phyloP scores from a whole-genome alignment of 441 rosid species.

The Euphorbia celastroides region DNA sequence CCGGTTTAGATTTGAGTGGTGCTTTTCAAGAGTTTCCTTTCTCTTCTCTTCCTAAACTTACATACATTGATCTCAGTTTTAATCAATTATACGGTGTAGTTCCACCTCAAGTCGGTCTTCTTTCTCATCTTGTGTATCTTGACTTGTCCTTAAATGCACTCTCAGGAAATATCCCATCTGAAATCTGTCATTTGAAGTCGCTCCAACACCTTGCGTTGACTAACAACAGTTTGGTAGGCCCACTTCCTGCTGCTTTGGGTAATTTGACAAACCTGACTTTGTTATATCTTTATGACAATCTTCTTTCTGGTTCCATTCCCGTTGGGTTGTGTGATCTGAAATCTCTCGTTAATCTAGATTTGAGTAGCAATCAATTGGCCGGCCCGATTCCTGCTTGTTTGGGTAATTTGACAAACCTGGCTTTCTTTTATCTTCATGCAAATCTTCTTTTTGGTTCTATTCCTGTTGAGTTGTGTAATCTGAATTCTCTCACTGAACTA shows the following conservation, averaged over 20 bases:
- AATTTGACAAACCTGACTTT: not conserved
- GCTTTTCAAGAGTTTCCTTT: conserved; percentile 27
- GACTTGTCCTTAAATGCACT: conserved; percentile 26
- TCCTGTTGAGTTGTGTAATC: conserved; percentile 32
- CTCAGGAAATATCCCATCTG: conserved; percentile 27
- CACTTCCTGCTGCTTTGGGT: not conserved
- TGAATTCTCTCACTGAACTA: conserved; percentile 18
- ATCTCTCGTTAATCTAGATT: not conserved
- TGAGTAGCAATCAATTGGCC: conserved; percentile 1
- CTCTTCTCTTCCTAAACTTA: conserved; percentile 24
- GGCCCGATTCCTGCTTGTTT: conserved; percentile 29
- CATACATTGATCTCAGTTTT: conserved; percentile 19
- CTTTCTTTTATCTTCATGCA: not conserved
- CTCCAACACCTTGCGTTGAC: not conserved
- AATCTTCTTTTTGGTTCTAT: conserved; percentile 28
- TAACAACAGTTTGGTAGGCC: not conserved
- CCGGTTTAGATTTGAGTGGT: conserved; percentile 24
- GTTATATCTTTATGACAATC: not conserved
- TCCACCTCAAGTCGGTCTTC: conserved; percentile 22
- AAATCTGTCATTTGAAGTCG: conserved; percentile 13
- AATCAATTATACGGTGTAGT: conserved; percentile 28
- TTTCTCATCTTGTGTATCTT: conserved; percentile 34
- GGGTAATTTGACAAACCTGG: not conserved
- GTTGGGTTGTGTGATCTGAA: conserved; percentile 24
- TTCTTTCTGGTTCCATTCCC: conserved; percentile 21